phyloP scores from a whole-genome alignment of 2,329 filamentous ascomycete genomes.

The Cytospora leucostoma region DNA sequence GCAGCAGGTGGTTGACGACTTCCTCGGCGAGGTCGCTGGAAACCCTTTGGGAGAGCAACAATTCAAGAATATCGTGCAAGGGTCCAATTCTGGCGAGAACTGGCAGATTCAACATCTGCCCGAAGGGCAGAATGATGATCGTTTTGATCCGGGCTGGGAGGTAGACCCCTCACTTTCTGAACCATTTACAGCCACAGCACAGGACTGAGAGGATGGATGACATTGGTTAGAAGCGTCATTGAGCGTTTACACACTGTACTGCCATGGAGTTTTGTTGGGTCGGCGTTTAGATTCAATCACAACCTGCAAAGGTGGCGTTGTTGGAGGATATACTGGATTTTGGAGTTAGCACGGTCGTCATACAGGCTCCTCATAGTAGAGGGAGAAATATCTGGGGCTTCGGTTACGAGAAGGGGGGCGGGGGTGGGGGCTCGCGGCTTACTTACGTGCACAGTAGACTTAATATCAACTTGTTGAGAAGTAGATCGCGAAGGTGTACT shows the following conservation, averaged over 20 bases:
- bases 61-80: constrained; percentile 11
- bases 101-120: constrained; percentile 26
- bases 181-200: constrained; percentile 19
- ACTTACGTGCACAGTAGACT: constrained; percentile 15
- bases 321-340: constrained; percentile 5
- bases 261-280: background rate
- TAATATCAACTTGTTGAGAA: constrained; percentile 6
- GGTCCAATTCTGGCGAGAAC: constrained; percentile 5
- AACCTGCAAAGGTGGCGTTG: constrained; percentile 12
- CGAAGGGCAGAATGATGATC: constrained; percentile 17
- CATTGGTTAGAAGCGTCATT: background rate
- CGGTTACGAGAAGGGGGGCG: constrained; percentile 5
- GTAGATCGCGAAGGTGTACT: constrained; percentile 2
- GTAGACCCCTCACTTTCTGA: constrained; percentile 27
- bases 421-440: constrained; percentile 23
- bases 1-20: background rate
- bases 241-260: background rate
- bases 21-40: background rate
- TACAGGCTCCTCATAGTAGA: background rate
- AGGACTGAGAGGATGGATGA: constrained; percentile 17
- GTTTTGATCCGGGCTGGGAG: constrained; percentile 21
- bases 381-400: background rate
- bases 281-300: constrained; percentile 13
- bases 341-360: constrained; percentile 2
- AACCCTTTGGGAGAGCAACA: constrained; percentile 1